These are phyloP conservation scores for Canna indica DNA, from an alignment of 176 grass and related monocot genomes.

Conservation along the genomic window DNA sequence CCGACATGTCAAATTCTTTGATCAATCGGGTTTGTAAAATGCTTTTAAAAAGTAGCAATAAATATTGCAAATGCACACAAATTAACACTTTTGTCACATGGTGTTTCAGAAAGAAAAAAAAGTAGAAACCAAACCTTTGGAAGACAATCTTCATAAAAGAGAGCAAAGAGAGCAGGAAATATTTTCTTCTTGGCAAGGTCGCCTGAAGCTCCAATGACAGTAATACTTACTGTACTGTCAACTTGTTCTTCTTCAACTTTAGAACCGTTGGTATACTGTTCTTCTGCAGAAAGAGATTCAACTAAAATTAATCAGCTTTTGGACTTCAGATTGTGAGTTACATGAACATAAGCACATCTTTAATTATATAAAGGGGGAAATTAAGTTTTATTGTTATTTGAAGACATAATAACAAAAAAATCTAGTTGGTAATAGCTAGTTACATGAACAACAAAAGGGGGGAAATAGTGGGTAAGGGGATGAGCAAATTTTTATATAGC, in stretches of 20 bases:
- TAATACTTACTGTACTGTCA: conserved; percentile 68
- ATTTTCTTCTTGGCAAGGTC: conserved; percentile 98
- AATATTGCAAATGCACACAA: not conserved
- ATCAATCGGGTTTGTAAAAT: conserved; percentile 2
- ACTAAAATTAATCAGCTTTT: not conserved
- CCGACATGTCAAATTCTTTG: not conserved
- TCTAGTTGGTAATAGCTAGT: too few species aligned
- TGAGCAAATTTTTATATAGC: too few species aligned
- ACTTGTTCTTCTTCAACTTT: conserved; percentile 26
- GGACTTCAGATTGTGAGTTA: not conserved
- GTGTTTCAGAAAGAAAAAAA: not conserved
- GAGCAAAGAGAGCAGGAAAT: conserved; percentile 80
- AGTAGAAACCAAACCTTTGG: conserved; percentile 42
- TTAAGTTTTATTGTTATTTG: too few species aligned
- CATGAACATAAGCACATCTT: not conserved
- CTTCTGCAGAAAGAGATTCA: conserved; percentile 18
- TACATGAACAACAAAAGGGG: too few species aligned
- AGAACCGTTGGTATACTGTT: conserved; percentile 16
- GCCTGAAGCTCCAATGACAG: conserved; percentile 87
- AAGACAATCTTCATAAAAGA: conserved; percentile 80
- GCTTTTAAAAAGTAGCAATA: not conserved
- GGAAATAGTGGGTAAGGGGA: too few species aligned
- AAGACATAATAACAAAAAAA: not conserved
- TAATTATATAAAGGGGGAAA: not conserved
- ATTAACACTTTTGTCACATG: not conserved